Evolutionary conservation across 164 flowering plant species (phyloP).

Genomic region (Annona squamosa): DNA sequence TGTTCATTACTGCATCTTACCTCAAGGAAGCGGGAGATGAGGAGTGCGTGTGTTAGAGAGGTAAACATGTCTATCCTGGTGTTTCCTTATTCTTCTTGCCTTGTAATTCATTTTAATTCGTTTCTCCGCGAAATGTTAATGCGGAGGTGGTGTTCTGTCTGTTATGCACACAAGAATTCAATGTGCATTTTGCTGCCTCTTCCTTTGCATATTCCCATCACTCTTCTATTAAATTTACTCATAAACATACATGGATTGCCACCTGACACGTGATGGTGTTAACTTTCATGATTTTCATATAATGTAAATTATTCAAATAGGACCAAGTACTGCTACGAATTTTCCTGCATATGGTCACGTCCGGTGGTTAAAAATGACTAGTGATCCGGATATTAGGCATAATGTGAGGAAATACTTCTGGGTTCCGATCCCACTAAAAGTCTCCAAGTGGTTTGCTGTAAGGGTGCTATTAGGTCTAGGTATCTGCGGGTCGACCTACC

Average conservation of each 20-base stretch:
- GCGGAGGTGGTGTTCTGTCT: not conserved
- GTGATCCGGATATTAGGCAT: no score
- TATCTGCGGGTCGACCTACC: no score
- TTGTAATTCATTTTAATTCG: constrained; percentile 11
- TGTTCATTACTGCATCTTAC: not conserved
- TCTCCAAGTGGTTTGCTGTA: no score
- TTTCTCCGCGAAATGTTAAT: constrained; percentile 4
- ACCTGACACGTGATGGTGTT: not conserved
- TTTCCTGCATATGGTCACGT: no score
- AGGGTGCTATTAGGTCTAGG: no score
- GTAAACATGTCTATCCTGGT: not conserved
- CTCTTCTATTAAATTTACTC: not conserved
- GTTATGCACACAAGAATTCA: not conserved
- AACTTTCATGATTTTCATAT: no score
- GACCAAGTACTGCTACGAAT: no score
- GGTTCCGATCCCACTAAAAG: no score
- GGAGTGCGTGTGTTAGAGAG: not conserved
- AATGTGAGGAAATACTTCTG: no score
- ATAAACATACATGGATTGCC: not conserved
- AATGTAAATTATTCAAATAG: no score
- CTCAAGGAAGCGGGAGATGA: not conserved
- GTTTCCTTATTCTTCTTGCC: not conserved
- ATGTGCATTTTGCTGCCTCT: not conserved
- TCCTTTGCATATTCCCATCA: not conserved
- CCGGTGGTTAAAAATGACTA: no score